Base-by-base conservation (phyloP, 176 grass and related monocot species). In the Oryza punctata region DNA sequence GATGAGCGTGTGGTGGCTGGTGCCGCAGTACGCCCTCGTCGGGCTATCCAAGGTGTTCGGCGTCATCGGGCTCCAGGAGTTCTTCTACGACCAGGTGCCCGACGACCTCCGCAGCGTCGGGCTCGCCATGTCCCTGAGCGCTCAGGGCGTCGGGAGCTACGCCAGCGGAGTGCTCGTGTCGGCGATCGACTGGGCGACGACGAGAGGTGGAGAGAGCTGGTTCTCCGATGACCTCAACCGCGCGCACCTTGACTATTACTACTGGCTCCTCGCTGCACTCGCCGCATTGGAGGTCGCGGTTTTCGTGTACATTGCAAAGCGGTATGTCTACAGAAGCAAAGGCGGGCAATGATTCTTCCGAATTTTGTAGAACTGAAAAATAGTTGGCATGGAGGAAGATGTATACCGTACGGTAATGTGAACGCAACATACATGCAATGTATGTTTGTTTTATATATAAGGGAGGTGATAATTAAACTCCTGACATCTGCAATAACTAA, bases 1-100 rank as follows among this genome's bases (percentile, higher is more conserved):
- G 14, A 94, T 97, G 92, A 92, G 86, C 54, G 66, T 97, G 14
- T 94, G 90, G 95, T 94, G 95, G 95, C 43, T 97, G 88, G 67
- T 94, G 59, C 95, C 90, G 5, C 95, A 94, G 43, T 94, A 94
- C 47, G 43, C 88, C 25, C 82, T 90, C 7, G 15, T 98, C 63
- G 94, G 89, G 15, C 4, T 98, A 13, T 81, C 92, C 21, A 69
- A 69, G 75, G 67, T 88, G 69, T 67, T 91, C 21, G 23, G 9
- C 27, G 19, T 47, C 0, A 60, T 85, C 32, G 91, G 96, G 11
- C 69, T 93, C 3, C 47, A 91, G 14, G 94, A 93, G 29, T 93
- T 93, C 54, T 97, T 97, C 89, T 98, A 97, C 52, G 84, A 89
- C 67, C 91, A 97, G 49, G 84, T 87, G 15, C 86, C 91, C 15